Percentiles rank a stretch among this genome's conserved stretches.
Evolutionary conservation across 148 eudicot species (phyloP).

Genomic region (Cornus suecica): DNA sequence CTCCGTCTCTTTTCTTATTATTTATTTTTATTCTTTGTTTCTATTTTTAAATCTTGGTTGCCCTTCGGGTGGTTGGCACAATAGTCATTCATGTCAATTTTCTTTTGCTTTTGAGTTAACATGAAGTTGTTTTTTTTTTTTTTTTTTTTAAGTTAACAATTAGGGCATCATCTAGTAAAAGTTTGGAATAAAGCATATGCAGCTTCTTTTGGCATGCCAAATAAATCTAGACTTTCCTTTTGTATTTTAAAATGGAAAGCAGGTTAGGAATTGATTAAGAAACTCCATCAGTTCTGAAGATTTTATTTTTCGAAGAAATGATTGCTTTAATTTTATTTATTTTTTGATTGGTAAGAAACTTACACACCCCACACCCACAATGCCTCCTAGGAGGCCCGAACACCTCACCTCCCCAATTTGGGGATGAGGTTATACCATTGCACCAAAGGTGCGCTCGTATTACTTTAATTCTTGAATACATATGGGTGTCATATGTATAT

Average conservation of each 20-base stretch:
- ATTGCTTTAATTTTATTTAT: no score
- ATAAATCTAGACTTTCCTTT: neutral
- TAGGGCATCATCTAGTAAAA: neutral
- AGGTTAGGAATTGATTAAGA: neutral
- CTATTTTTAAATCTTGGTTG: neutral
- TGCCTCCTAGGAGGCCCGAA: no score
- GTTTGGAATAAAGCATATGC: neutral
- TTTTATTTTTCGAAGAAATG: neutral
- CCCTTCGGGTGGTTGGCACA: neutral
- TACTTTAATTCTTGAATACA: no score
- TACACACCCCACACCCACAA: no score
- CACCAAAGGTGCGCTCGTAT: no score
- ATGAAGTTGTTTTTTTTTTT: neutral
- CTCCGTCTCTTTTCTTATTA: neutral
- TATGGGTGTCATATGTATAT: no score
- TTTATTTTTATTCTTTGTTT: no score
- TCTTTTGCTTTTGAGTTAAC: neutral
- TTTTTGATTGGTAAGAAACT: no score
- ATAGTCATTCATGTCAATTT: neutral
- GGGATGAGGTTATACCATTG: no score
- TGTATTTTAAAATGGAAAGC: neutral
- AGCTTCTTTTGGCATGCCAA: neutral
- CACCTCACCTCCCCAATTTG: no score
- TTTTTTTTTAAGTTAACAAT: neutral
- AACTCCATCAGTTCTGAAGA: neutral